Evolutionary conservation across 345 rosid genomes (phyloP).

Genomic region (Populus tremula): DNA sequence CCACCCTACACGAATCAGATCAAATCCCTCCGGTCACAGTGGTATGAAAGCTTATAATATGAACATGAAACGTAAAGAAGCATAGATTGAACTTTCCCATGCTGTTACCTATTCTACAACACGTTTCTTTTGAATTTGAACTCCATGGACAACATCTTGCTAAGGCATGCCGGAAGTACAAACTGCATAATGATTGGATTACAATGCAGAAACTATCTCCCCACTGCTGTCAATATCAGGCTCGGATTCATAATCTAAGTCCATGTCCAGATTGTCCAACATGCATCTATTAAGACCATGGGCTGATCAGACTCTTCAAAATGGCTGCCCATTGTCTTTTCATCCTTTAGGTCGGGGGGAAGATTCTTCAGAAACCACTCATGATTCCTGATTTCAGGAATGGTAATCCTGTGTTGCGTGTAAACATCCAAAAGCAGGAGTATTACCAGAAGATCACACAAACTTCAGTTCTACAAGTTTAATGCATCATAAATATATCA

Average conservation of each 20-base stretch:
- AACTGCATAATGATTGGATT: background rate
- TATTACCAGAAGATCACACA: background rate
- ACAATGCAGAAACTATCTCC: constrained; percentile 29
- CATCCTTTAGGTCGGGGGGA: constrained; percentile 32
- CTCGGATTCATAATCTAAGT: constrained; percentile 37
- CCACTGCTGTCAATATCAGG: constrained; percentile 35
- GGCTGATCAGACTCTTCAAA: constrained; percentile 37
- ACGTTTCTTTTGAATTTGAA: background rate
- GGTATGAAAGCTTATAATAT: constrained; percentile 15
- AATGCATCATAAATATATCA: background rate
- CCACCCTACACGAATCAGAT: constrained; percentile 10
- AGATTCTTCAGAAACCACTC: constrained; percentile 31
- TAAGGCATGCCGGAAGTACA: background rate
- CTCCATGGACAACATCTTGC: background rate
- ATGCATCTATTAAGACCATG: constrained; percentile 15
- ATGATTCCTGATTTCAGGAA: constrained; percentile 31
- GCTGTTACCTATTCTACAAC: constrained; percentile 7
- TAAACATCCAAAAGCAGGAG: constrained; percentile 5
- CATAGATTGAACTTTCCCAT: constrained; percentile 9
- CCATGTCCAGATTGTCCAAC: constrained; percentile 31
- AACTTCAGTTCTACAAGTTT: background rate
- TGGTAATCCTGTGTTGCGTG: constrained; percentile 25
- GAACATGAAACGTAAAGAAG: constrained; percentile 13
- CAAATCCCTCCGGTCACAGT: constrained; percentile 4
- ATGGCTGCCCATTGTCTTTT: constrained; percentile 28